A percentile compares a stretch with the other conserved stretches of the same genome.
phyloP scores from a whole-genome alignment of 257 asterid species.

The Lithospermum erythrorhizon region DNA sequence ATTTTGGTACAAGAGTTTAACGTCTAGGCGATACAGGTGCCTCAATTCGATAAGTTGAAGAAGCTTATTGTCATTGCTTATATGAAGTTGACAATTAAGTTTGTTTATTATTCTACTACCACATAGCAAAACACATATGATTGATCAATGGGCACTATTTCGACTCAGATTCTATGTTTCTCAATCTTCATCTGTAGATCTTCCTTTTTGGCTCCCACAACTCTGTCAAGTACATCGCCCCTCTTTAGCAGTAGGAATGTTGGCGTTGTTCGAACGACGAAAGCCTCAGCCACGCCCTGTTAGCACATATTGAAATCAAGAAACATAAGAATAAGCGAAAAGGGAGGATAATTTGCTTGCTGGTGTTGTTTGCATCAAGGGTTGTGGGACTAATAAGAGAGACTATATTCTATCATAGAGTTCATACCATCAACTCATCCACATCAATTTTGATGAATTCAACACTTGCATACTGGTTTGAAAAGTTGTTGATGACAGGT shows the following conservation, averaged over 20 bases:
- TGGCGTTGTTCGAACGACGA: conserved; percentile 21
- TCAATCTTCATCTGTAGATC: conserved; percentile 14
- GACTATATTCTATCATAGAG: neutral
- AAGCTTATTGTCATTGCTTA: too few relatives aligned
- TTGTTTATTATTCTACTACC: too few relatives aligned
- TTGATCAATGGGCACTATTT: neutral
- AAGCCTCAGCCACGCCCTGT: conserved; percentile 26
- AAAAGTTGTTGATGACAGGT: conserved; percentile 43
- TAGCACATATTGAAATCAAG: neutral
- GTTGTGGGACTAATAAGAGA: neutral
- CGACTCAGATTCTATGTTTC: conserved; percentile 26
- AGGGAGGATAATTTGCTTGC: neutral
- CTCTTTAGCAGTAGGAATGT: conserved; percentile 22
- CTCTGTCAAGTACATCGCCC: conserved; percentile 18
- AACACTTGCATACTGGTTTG: conserved; percentile 40
- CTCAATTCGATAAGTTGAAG: too few relatives aligned
- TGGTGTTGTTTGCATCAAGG: neutral
- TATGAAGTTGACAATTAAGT: too few relatives aligned
- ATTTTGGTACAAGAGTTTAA: too few relatives aligned
- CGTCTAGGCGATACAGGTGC: too few relatives aligned
- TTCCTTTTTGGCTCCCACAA: conserved; percentile 10
- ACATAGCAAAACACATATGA: too few relatives aligned
- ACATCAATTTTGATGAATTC: conserved; percentile 73
- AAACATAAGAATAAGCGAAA: neutral
- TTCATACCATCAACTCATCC: conserved; percentile 39